Conservation (phyloP, 1,139 yeast genomes). For the Kodamaea arcana region DNA sequence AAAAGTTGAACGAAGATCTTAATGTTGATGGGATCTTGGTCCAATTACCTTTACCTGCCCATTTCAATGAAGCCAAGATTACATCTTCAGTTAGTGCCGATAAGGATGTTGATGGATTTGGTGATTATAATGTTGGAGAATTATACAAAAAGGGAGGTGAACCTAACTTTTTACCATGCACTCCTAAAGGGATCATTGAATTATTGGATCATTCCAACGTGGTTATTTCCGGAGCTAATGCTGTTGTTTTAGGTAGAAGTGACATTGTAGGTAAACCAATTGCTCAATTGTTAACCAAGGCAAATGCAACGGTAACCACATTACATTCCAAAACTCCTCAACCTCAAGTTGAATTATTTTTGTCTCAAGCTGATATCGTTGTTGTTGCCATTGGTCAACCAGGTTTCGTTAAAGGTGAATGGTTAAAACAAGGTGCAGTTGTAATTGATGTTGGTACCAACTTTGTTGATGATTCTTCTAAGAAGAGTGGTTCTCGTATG, state of each 20-base stretch:
- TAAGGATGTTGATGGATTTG: constrained; percentile 97
- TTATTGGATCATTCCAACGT: constrained; percentile 64
- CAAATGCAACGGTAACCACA: constrained; percentile 84
- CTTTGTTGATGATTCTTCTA: constrained; percentile 70
- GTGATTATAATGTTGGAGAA: constrained; percentile 87
- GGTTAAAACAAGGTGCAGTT: constrained; percentile 81
- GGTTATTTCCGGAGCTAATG: constrained; percentile 66
- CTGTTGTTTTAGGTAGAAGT: constrained; percentile 94
- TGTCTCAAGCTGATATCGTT: constrained; percentile 79
- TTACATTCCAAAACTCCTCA: constrained; percentile 68
- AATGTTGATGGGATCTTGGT: constrained; percentile 84
- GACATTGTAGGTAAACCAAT: constrained; percentile 97
- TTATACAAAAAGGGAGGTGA: constrained; percentile 83
- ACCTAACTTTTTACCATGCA: constrained; percentile 88
- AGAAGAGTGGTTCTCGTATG: constrained; percentile 78
- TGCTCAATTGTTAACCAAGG: constrained; percentile 72
- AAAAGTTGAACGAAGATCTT: constrained; percentile 60
- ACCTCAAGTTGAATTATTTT: constrained; percentile 52
- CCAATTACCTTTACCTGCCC: constrained; percentile 86
- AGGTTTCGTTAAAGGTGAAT: constrained; percentile 76
- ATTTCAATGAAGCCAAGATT: constrained; percentile 71
- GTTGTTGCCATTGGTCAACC: constrained; percentile 91
- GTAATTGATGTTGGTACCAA: constrained; percentile 97
- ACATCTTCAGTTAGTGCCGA: constrained; percentile 72
- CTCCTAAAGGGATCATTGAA: constrained; percentile 91